phyloP scores from a whole-genome alignment of 2,329 filamentous ascomycete species.

The Ambrosiella beaveri region DNA sequence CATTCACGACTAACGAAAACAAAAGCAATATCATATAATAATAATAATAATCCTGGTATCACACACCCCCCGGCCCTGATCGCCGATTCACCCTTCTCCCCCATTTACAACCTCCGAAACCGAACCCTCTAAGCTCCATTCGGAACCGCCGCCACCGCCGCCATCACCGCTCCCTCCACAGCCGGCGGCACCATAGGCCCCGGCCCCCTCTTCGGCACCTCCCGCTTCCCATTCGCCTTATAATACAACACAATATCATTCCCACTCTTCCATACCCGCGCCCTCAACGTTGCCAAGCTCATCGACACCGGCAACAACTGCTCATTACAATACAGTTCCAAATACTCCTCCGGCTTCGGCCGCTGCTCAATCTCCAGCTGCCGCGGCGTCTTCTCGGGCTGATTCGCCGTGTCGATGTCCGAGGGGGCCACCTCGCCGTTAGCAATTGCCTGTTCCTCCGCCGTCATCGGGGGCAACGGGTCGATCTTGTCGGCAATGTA shows the following conservation, averaged over 20 bases:
- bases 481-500: conserved; percentile 92
- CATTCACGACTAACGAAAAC: neutral
- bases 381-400: conserved; percentile 14
- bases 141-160: no score
- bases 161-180: neutral
- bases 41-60: neutral
- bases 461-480: conserved; percentile 26
- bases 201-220: conserved; percentile 26
- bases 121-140: no score
- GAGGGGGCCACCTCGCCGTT: neutral
- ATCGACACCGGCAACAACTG: conserved; percentile 66
- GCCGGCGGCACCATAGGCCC: conserved; percentile 14
- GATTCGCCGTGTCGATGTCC: neutral
- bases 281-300: conserved; percentile 82
- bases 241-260: conserved; percentile 84
- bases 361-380: conserved; percentile 38
- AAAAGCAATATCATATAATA: neutral
- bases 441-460: neutral
- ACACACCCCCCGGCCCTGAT: neutral
- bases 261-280: conserved; percentile 88
- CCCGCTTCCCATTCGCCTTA: conserved; percentile 75
- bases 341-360: conserved; percentile 73
- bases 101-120: no score
- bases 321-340: conserved; percentile 88
- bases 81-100: neutral